Conservation (phyloP, 2,329 filamentous ascomycete genomes). For the Fonsecaea pedrosoi region DNA sequence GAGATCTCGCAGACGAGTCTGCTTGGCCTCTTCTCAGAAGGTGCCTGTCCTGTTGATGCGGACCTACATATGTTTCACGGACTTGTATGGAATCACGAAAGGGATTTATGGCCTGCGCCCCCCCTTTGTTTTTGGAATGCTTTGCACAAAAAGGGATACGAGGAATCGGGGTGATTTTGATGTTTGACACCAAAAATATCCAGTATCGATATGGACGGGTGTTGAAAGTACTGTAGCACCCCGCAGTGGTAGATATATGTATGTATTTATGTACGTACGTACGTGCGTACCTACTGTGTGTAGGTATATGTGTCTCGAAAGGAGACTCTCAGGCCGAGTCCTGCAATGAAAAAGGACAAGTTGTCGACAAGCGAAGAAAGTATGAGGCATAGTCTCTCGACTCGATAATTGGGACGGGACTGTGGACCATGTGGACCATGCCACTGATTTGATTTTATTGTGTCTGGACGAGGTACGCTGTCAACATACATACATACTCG, state of each 20-base stretch:
- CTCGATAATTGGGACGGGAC: too few species aligned
- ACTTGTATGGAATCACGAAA: neutral
- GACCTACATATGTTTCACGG: neutral
- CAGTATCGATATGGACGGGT: neutral
- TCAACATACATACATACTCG: too few species aligned
- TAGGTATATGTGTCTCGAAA: neutral
- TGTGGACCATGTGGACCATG: too few species aligned
- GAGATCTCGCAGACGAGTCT: neutral
- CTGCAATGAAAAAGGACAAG: too few species aligned
- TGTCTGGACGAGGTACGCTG: too few species aligned
- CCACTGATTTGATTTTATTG: too few species aligned
- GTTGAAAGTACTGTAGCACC: neutral
- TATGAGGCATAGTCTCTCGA: too few species aligned
- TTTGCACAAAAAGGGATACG: neutral
- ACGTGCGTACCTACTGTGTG: too few species aligned
- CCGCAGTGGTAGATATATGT: neutral
- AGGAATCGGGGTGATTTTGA: neutral
- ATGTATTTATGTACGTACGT: too few species aligned
- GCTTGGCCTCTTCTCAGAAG: neutral
- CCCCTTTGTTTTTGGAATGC: neutral
- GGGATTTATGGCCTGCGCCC: neutral
- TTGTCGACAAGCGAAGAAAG: too few species aligned
- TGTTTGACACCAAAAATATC: neutral
- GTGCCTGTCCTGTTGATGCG: neutral
- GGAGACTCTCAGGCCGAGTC: neutral